These are phyloP conservation scores for Herpetomonas samuelpessoai DNA, from an alignment of 208 protist genomes.

Conservation along the genomic window DNA sequence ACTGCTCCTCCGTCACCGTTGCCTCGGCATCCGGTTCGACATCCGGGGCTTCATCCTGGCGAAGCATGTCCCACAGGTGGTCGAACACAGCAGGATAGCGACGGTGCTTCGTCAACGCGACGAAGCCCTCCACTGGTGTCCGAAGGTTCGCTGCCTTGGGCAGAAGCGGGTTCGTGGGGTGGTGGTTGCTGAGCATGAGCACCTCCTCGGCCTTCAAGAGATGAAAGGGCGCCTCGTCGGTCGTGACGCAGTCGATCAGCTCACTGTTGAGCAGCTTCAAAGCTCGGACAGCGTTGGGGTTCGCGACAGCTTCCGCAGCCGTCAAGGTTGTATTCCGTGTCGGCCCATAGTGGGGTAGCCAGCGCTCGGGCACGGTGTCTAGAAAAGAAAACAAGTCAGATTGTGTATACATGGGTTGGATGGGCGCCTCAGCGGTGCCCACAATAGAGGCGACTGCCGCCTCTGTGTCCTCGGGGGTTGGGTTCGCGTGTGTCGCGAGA, in stretches of 20 bases:
- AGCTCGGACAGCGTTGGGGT: too few relatives aligned
- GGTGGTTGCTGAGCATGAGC: constrained; percentile 36
- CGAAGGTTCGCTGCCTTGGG: constrained; percentile 29
- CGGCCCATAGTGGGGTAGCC: constrained; percentile 42
- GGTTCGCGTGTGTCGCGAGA: constrained; percentile 63
- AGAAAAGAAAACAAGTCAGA: constrained; percentile 47
- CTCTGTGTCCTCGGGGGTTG: constrained; percentile 39
- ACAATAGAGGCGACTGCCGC: constrained; percentile 27
- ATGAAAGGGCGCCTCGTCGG: constrained; percentile 58
- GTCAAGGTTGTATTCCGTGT: constrained; percentile 16
- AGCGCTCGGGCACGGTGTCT: constrained; percentile 31
- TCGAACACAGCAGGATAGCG: constrained; percentile 56
- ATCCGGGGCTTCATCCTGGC: too few relatives aligned
- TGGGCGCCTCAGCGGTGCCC: constrained; percentile 14
- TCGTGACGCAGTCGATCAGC: constrained; percentile 66
- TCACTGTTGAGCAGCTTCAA: constrained; percentile 46
- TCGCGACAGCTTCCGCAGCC: constrained; percentile 24
- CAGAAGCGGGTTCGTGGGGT: constrained; percentile 1
- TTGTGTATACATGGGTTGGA: constrained; percentile 26
- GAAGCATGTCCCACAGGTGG: constrained; percentile 42
- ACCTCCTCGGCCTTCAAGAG: constrained; percentile 52
- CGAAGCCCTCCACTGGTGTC: constrained; percentile 49
- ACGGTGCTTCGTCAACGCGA: constrained; percentile 25
- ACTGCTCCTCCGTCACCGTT: constrained; percentile 34
- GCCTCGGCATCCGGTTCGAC: background rate